A percentile compares a stretch with the other conserved stretches of the same genome.
phyloP scores from a whole-genome alignment of 192 early-diverging fungal genomes.

The Entomortierella parvispora region DNA sequence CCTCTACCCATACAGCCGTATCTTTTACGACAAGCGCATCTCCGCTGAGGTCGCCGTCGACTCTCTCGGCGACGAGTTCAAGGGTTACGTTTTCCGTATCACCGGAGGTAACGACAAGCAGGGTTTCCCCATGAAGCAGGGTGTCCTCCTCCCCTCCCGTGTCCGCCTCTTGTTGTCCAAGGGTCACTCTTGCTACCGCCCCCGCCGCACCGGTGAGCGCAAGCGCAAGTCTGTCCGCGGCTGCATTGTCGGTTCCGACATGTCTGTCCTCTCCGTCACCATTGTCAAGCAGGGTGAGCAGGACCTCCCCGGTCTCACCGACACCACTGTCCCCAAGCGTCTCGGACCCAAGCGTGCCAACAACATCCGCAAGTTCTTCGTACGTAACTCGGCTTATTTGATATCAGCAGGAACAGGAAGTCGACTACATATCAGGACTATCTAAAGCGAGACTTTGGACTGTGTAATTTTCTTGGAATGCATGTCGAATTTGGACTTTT shows the following conservation, averaged over 20 bases:
- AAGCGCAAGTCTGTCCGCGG: conserved; percentile 99
- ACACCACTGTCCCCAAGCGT: conserved; percentile 93
- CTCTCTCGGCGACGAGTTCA: conserved; percentile 98
- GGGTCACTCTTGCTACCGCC: conserved; percentile 99
- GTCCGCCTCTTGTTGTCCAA: conserved; percentile 84
- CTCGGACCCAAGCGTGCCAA: conserved; percentile 98
- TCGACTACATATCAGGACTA: not conserved
- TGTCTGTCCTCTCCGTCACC: conserved; percentile 93
- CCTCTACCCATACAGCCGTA: conserved; percentile 87
- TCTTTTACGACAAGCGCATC: conserved; percentile 99
- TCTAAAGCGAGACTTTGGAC: not conserved
- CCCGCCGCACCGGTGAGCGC: conserved; percentile 97
- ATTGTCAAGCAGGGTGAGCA: conserved; percentile 98
- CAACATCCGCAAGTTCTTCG: conserved; percentile 99
- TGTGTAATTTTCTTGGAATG: too few species aligned
- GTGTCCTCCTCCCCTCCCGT: conserved; percentile 83
- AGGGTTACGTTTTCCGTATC: conserved; percentile 99
- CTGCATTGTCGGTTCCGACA: conserved; percentile 96
- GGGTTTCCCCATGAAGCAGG: conserved; percentile 99
- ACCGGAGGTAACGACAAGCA: conserved; percentile 99
- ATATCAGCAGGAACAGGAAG: not conserved
- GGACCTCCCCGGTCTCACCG: conserved; percentile 95
- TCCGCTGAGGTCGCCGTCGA: conserved; percentile 95
- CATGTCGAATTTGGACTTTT: too few species aligned
- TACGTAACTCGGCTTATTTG: conserved; percentile 49